Percentiles rank a stretch among this genome's conserved stretches.
phyloP scores from a whole-genome alignment of 1,284 basidiomycete genomes.

The Marasmius sp. region DNA sequence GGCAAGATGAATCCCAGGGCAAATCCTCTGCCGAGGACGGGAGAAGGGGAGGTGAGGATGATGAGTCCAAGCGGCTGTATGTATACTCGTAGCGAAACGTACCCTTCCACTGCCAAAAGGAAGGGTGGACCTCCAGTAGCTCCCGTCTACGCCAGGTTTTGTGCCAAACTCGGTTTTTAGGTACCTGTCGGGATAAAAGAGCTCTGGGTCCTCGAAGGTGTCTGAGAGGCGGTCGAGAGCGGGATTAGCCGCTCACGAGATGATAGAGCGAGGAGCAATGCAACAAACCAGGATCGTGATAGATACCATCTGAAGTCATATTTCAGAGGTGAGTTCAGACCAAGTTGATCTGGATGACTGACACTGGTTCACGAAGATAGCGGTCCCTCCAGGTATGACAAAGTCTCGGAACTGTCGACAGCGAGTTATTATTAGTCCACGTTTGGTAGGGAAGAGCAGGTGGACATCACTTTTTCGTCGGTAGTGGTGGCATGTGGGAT shows the following conservation, averaged over 20 bases:
- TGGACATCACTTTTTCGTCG: conserved; percentile 10
- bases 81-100: neutral
- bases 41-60: neutral
- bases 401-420: conserved; percentile 14
- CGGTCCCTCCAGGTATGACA: conserved; percentile 15
- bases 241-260: neutral
- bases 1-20: conserved; percentile 30
- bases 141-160: conserved; percentile 12
- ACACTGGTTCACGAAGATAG: conserved; percentile 19
- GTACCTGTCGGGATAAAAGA: conserved; percentile 18
- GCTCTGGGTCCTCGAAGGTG: conserved; percentile 18
- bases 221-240: conserved; percentile 4
- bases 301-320: conserved; percentile 14
- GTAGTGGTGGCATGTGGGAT: conserved; percentile 15
- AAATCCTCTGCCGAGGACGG: conserved; percentile 19
- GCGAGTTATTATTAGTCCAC: neutral
- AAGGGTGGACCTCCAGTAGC: conserved; percentile 11
- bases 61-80: neutral
- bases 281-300: conserved; percentile 16
- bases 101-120: conserved; percentile 19
- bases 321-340: neutral
- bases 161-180: conserved; percentile 15
- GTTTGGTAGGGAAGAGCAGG: neutral
- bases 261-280: neutral
- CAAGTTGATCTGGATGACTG: neutral